Conservation (phyloP, 1,139 yeast genomes). For the Geotrichum aggregatum region DNA sequence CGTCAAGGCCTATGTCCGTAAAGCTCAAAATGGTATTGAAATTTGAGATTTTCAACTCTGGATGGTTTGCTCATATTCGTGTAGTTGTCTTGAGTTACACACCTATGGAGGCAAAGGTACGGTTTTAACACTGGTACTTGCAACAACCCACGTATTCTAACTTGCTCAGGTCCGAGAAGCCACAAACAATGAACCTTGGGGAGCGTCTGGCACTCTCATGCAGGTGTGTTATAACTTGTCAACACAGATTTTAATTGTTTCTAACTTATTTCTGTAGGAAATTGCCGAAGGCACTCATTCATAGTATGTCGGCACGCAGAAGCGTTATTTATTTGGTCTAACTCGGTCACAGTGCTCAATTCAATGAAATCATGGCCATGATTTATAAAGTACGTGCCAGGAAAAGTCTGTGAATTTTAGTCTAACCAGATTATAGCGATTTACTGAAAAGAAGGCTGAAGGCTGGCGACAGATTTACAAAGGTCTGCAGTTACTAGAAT, state of each 20-base stretch:
- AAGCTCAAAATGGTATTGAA: constrained; percentile 77
- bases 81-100: constrained; percentile 83
- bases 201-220: constrained; percentile 91
- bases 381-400: constrained; percentile 36
- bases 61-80: neutral
- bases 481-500: constrained; percentile 84
- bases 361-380: constrained; percentile 48
- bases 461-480: constrained; percentile 98
- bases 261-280: constrained; percentile 42
- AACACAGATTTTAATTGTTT: neutral
- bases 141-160: neutral
- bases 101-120: constrained; percentile 89
- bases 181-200: constrained; percentile 99
- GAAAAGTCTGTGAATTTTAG: neutral
- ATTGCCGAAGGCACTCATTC: constrained; percentile 93
- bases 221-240: constrained; percentile 34
- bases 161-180: constrained; percentile 62
- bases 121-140: no score
- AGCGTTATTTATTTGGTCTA: neutral
- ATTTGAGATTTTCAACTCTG: neutral
- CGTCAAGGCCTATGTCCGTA: constrained; percentile 94
- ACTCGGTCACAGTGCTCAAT: constrained; percentile 35
- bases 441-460: constrained; percentile 89
- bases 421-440: constrained; percentile 43
- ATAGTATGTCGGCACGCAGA: constrained; percentile 40